A percentile compares a stretch with the other conserved stretches of the same genome.
Evolutionary conservation across 1,284 basidiomycete genomes (phyloP).

Genomic region (Puccinia hordei): DNA sequence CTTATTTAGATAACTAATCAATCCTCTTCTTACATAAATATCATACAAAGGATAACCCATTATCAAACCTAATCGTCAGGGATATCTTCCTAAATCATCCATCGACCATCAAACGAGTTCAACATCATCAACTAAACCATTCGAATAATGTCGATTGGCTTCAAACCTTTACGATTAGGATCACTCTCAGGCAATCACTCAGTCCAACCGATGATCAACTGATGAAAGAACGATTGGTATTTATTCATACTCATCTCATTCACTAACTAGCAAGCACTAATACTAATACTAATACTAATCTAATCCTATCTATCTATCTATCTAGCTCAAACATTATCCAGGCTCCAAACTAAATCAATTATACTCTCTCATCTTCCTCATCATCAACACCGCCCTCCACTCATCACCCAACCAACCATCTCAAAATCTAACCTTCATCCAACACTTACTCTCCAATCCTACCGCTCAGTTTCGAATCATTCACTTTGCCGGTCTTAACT

Average conservation of each 20-base stretch:
- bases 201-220: neutral
- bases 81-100: neutral
- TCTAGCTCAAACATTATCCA: constrained; percentile 38
- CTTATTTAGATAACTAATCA: no score
- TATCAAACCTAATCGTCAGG: neutral
- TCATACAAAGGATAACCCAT: constrained; percentile 7
- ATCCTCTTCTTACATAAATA: no score
- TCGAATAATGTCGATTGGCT: constrained; percentile 18
- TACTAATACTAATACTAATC: neutral
- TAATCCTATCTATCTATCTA: neutral
- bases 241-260: neutral
- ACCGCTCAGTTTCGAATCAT: constrained; percentile 31
- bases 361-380: constrained; percentile 21
- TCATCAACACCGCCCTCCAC: constrained; percentile 6
- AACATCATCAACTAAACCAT: neutral
- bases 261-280: neutral
- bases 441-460: neutral
- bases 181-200: constrained; percentile 27
- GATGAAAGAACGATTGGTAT: neutral
- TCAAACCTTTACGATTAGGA: neutral
- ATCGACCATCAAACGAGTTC: neutral
- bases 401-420: neutral
- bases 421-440: neutral
- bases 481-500: constrained; percentile 22
- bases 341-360: neutral